Conservation (phyloP, 805 yeast species). For the Cyberlindnera mississippiensis region DNA sequence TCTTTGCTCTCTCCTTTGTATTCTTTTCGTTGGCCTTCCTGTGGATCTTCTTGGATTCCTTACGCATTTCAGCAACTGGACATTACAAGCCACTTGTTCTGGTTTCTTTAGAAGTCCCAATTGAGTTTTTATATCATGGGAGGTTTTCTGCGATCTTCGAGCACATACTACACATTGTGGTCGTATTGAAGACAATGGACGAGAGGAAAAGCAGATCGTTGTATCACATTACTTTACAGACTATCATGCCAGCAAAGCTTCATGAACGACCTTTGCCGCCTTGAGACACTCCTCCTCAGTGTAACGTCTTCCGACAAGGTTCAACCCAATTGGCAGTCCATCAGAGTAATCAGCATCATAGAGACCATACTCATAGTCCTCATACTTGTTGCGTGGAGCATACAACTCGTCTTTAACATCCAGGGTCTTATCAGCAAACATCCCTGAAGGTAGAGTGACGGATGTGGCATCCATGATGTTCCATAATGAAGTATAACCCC, state of each 20-base stretch:
- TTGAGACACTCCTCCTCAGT: slow-evolving; percentile 40
- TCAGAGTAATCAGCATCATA: slow-evolving; percentile 42
- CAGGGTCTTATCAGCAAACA: slow-evolving; percentile 34
- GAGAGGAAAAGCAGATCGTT: no score
- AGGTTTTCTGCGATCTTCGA: no score
- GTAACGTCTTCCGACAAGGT: slow-evolving; percentile 46
- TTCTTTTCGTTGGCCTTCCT: no score
- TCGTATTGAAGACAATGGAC: no score
- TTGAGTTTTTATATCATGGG: no score
- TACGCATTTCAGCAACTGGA: no score
- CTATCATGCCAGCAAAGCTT: slow-evolving; percentile 3
- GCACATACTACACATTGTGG: no score
- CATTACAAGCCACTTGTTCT: no score
- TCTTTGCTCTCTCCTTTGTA: no score
- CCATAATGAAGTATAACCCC: slow-evolving; percentile 79
- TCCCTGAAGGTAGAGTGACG: slow-evolving; percentile 53
- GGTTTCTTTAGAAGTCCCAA: no score
- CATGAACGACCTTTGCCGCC: slow-evolving; percentile 6
- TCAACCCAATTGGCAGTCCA: slow-evolving; percentile 51
- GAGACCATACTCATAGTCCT: slow-evolving; percentile 31
- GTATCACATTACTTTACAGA: no score
- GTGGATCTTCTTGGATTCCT: no score
- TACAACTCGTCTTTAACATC: slow-evolving; percentile 42
- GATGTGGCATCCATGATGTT: slow-evolving; percentile 70
- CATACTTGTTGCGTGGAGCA: slow-evolving; percentile 17